Evolutionary conservation across 768 basidiomycete genomes (phyloP).

Genomic region (Boletus subparvulus): DNA sequence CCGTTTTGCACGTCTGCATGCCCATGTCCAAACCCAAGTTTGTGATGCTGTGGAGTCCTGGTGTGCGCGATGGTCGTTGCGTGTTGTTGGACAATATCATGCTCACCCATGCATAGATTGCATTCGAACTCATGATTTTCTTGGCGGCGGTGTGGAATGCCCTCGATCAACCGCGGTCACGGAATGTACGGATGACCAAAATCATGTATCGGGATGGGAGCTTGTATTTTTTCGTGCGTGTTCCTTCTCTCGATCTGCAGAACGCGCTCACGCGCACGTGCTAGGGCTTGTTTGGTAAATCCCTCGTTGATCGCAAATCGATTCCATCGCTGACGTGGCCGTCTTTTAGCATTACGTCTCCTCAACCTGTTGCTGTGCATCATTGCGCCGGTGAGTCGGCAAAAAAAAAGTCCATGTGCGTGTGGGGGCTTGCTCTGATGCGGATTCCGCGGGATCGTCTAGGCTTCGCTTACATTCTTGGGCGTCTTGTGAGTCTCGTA

Average conservation of each 20-base stretch:
- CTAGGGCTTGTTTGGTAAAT: constrained; percentile 28
- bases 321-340: not conserved
- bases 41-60: constrained; percentile 29
- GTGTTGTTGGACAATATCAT: not conserved
- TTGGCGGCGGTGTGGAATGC: constrained; percentile 30
- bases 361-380: constrained; percentile 22
- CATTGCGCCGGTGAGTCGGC: constrained; percentile 23
- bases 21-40: constrained; percentile 22
- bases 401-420: not conserved
- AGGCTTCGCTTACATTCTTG: constrained; percentile 21
- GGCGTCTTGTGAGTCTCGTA: constrained; percentile 19
- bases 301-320: not conserved
- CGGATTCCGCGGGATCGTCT: not conserved
- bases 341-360: constrained; percentile 19
- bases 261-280: not conserved
- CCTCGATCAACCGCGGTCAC: constrained; percentile 24
- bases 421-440: not conserved
- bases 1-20: constrained; percentile 18
- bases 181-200: constrained; percentile 16
- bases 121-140: constrained; percentile 34
- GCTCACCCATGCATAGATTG: constrained; percentile 18
- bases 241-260: not conserved
- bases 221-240: constrained; percentile 28
- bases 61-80: constrained; percentile 12
- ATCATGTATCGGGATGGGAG: constrained; percentile 31